Conservation (phyloP, 352 stramenopile species). For the Phytopythium kandeliae region DNA sequence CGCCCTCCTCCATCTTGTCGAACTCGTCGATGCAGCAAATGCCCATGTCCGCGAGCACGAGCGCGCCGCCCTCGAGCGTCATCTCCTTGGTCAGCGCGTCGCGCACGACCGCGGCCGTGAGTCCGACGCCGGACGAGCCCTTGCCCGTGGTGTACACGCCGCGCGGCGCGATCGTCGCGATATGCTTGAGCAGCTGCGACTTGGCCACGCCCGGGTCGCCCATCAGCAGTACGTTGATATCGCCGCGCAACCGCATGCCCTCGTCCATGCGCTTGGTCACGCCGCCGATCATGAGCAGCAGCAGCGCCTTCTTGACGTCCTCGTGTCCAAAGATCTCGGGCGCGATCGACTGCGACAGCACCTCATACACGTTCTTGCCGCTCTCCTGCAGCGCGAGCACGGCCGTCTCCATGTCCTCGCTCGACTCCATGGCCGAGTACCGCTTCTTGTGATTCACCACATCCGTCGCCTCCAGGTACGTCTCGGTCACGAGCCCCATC, state of each 20-base stretch:
- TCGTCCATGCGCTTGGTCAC: constrained; percentile 88
- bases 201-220: constrained; percentile 98
- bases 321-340: constrained; percentile 99
- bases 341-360: constrained; percentile 94
- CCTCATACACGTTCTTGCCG: constrained; percentile 84
- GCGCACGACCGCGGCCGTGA: constrained; percentile 97
- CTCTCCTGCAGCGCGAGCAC: constrained; percentile 68
- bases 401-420: constrained; percentile 76
- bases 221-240: constrained; percentile 99
- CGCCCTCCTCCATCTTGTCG: constrained; percentile 97
- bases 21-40: constrained; percentile 99
- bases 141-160: constrained; percentile 99
- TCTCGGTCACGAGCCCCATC: constrained; percentile 97
- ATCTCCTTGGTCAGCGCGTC: constrained; percentile 94
- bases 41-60: constrained; percentile 98
- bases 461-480: constrained; percentile 95
- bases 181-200: constrained; percentile 99
- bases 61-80: constrained; percentile 90
- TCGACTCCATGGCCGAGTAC: constrained; percentile 91
- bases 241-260: constrained; percentile 96
- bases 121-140: constrained; percentile 96
- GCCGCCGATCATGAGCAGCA: constrained; percentile 96
- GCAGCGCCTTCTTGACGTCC: constrained; percentile 98
- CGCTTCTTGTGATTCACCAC: constrained; percentile 97
- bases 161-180: constrained; percentile 93